Base-by-base conservation (phyloP, 148 eudicot species). In the Tetragonia tetragonoides region DNA sequence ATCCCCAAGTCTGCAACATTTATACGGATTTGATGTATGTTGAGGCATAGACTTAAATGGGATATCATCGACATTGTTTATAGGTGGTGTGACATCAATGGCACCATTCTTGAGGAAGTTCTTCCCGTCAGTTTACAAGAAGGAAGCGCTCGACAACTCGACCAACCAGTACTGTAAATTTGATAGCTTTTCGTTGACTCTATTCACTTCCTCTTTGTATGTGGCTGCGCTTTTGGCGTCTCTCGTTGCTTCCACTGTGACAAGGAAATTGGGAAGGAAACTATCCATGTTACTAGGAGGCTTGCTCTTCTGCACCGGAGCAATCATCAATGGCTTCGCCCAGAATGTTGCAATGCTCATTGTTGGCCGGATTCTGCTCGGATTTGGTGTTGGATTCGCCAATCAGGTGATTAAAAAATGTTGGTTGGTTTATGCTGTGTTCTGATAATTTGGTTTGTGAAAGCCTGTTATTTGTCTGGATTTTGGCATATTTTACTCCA, bases 41-140 rank as follows among this genome's bases (percentile, higher is more conserved):
- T 46, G 1, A 59, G 23, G 62, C 21, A 59, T 59, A 17, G 17
- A 17, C 23, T 17, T 59, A 0, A 4, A 59, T 59, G 21, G 62
- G 62, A 17, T 59, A 7, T 59, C 18, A 4, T 59, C 23, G 16
- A 17, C 7, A 5, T 59, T 39, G 17, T 62, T 68, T 54, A 23
- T 79, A 89, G 93, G 93, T 59, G 93, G 93, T 4, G 90, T 89
- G 80, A 87, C 90, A 20, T 79, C 93, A 1, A 89, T 89, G 93
- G 85, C 83, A 37, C 67, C 89, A 0, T 89, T 89, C 68, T 61
- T 89, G 79, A 40, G 79, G 83, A 84, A 89, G 53, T 89, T 89
- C 65, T 89, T 89, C 71, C 90, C 81, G 9, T 72, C 84, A 0
- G 90, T 89, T 15, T 86, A 79, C 77, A n/a, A 34, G 40, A 86